Conservation (phyloP, 169 alveolate species). For the Eimeria sp. region DNA sequence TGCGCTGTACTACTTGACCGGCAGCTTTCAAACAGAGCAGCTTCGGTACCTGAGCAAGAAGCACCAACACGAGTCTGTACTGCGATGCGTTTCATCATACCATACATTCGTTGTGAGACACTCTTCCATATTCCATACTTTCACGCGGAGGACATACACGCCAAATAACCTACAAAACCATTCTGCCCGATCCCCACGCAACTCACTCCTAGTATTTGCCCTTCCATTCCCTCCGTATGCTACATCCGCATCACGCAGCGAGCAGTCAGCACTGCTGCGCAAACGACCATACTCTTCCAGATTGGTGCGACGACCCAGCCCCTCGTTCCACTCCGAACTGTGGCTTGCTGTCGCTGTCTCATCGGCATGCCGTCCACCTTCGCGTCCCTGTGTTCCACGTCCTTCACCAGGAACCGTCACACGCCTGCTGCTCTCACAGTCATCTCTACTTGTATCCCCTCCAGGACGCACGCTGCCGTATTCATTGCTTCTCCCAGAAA, state of each 20-base stretch:
- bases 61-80: background rate
- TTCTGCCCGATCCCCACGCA: too few relatives aligned
- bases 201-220: background rate
- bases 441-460: too few relatives aligned
- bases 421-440: too few relatives aligned
- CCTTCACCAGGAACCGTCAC: too few relatives aligned
- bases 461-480: too few relatives aligned
- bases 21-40: constrained; percentile 4
- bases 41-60: background rate
- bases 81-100: background rate
- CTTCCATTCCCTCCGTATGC: background rate
- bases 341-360: too few relatives aligned
- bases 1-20: background rate
- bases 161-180: background rate
- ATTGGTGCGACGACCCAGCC: background rate
- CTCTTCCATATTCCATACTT: background rate
- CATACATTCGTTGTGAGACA: background rate
- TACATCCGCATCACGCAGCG: background rate
- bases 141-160: background rate
- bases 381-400: too few relatives aligned
- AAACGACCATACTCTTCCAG: background rate
- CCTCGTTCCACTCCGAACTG: background rate
- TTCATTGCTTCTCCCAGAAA: background rate
- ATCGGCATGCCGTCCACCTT: too few relatives aligned
- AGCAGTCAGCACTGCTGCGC: background rate